Base-by-base conservation (phyloP, 129 eudicot genomes). In the Chrysanthemum seticuspe region DNA sequence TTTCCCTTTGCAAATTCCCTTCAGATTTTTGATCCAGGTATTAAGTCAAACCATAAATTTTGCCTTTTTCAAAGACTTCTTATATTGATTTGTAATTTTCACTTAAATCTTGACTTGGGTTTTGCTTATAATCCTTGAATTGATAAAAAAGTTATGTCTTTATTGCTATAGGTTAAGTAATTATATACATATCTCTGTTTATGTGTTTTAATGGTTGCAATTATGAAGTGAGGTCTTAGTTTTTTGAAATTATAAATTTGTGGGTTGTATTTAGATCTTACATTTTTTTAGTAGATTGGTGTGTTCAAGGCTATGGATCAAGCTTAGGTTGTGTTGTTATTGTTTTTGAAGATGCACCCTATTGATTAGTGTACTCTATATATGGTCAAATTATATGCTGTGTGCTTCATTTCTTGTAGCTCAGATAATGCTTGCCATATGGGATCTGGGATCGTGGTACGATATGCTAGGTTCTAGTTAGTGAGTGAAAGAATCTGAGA, bases 261-360 rank as follows among this genome's bases (percentile, higher is more conserved):
- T 71, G 82, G 73, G 73, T 71, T 44, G 57, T 21, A 40, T 7
- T 27, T 51, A 49, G 73, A 78, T 78, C 78, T 65, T 57, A 55
- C 54, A 13, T 31, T 6, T 63, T 70, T 74, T 65, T 2, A 74
- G 78, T 18, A 34, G 45, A 64, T 53, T 74, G 48, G 19, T 74
- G 54, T 36, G 14, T 53, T 64, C 10, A 18, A 72, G 29, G 56
- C n/a, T 45, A 72, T 60, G 45, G 49, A 72, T 40, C 47, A 40
- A 72, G 6, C 76, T 72, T 36, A 72, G 21, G 50, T 18, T 34
- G 50, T 29, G 29, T 70, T 29, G 29, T 70, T 31, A 15, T 53
- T 31, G 34, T 70, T 34, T 29, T 70, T 16, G 18, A 3, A 71
- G 44, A 66, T 56, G 65, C 34, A 55, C 13, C 58, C 66, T 40